Evolutionary conservation across 805 yeast genomes (phyloP).

Genomic region (Teunomyces stri): DNA sequence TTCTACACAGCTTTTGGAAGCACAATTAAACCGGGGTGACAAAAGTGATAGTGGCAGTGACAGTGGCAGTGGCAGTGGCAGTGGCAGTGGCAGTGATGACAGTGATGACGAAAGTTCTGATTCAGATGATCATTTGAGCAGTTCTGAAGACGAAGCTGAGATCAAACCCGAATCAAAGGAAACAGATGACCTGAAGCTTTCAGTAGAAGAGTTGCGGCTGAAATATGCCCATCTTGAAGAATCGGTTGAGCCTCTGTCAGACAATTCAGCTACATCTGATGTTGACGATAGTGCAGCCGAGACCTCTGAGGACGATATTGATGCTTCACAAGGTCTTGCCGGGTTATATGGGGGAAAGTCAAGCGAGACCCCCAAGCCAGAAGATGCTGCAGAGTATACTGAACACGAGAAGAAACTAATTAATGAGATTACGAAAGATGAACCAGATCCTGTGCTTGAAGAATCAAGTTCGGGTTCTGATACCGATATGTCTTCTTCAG

Average conservation of each 20-base stretch:
- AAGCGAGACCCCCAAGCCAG: slow-evolving; percentile 2
- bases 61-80: slow-evolving; percentile 10
- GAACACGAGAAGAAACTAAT: slow-evolving; percentile 34
- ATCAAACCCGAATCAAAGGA: slow-evolving; percentile 4
- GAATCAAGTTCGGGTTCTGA: slow-evolving; percentile 18
- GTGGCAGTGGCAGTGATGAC: slow-evolving; percentile 12
- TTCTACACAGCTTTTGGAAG: slow-evolving; percentile 85
- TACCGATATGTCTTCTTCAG: slow-evolving; percentile 8
- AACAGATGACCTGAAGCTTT: slow-evolving; percentile 44
- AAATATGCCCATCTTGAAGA: slow-evolving; percentile 51
- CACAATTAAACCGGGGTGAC: slow-evolving; percentile 56
- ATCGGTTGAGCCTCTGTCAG: slow-evolving; percentile 15
- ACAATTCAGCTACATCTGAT: slow-evolving; percentile 13
- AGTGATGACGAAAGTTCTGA: slow-evolving; percentile 15
- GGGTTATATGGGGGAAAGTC: slow-evolving; percentile 16
- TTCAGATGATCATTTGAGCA: slow-evolving; percentile 19
- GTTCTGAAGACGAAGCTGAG: slow-evolving; percentile 20
- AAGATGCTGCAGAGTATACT: slow-evolving; percentile 21
- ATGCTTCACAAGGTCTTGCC: slow-evolving; percentile 20
- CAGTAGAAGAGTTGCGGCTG: slow-evolving; percentile 53
- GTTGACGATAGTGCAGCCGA: slow-evolving; percentile 13
- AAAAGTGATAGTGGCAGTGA: slow-evolving; percentile 13
- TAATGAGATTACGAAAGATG: slow-evolving; percentile 13
- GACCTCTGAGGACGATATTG: slow-evolving; percentile 11
- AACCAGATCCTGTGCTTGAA: slow-evolving; percentile 16